Evolutionary conservation across 1,284 basidiomycete genomes (phyloP), one percentile per base, ranked within the genome.

Genomic region (Rhodotorula sp.): DNA sequence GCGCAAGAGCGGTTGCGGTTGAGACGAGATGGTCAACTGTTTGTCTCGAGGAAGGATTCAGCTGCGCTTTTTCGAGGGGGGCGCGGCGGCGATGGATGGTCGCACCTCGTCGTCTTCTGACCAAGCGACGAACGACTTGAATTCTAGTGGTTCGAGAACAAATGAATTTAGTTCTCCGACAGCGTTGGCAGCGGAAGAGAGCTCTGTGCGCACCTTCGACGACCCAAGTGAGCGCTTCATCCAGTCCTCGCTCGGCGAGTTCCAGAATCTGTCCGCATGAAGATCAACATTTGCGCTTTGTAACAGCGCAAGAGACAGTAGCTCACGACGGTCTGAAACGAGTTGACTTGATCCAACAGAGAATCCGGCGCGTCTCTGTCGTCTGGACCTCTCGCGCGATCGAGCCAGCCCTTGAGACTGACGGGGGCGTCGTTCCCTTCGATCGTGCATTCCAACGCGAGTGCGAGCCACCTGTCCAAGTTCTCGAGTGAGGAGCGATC

Each of bases 101-200:
- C 56, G 15, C 18, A 70, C 73, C 48, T 75, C 73, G 54, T 75
- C 73, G 12, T 75, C 73, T 1, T 73, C 71, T 4, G 63, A 45
- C 16, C 31, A 59, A 21, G 66, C 57, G 16, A 64, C 15, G 16
- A 70, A 50, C 3, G 61, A 50, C 14, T 56, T 47, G 16, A 49
- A 49, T 14, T 56, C 69, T 70, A 18, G 8, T 21, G 8, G 12
- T 12, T 43, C 18, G 18, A 6, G 12, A 15, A 26, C 8, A 19
- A 21, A n/a, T 16, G 18, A n/a, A n/a, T 31, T 12, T 18, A 43
- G 49, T 4, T 16, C 34, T 34, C 34, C 34, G 34, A 34, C 5
- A 21, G 26, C n/a, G 43, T n/a, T 12, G 12, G 54, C 34, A 15
- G 43, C 15, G 8, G 34, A 50, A 14, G 31, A 26, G 43, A 16